Base-by-base conservation (phyloP, 805 yeast species). In the Kazachstania kunashirensis region DNA sequence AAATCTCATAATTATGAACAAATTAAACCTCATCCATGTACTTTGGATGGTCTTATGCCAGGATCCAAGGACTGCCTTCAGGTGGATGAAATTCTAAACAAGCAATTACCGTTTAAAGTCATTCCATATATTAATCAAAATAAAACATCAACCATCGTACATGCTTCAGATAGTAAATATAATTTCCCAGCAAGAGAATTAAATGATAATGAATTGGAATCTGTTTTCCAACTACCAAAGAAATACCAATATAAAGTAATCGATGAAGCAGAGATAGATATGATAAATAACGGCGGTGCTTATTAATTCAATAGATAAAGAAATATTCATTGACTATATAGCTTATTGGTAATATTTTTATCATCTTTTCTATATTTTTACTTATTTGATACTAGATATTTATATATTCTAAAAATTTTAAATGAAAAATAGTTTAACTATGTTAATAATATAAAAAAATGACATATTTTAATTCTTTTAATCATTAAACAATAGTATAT, bases 261-360 rank as follows among this genome's bases (percentile, higher is more conserved):
- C 18, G 78, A 74, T 29, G 83, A 74, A 14, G 37, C 48, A 12
- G 98, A 89, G 61, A 75, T 81, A 19, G 95, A 83, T 9, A 71
- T 75, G 45, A 75, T 89, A 48, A 72, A 77, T 48, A 68, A 73
- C 36, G 98, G 97, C 39, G 96, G 96, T 48, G 95, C 95, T 24
- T 34, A 33, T 13, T 48, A 41, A 33, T 11, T 19, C n/a, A n/a
- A n/a, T n/a, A n/a, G n/a, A n/a, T n/a, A n/a, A n/a, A n/a, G n/a
- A n/a, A n/a, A n/a, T n/a, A n/a, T n/a, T n/a, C n/a, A n/a, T n/a
- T n/a, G n/a, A n/a, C n/a, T n/a, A n/a, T n/a, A n/a, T n/a, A n/a
- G n/a, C n/a, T n/a, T n/a, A n/a, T n/a, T n/a, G n/a, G n/a, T n/a
- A n/a, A n/a, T n/a, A n/a, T n/a, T n/a, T n/a, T n/a, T n/a, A n/a